Evolutionary conservation across 768 basidiomycete species (phyloP), one percentile per base, ranked within the genome.

Genomic region (Auriscalpium vulgare): DNA sequence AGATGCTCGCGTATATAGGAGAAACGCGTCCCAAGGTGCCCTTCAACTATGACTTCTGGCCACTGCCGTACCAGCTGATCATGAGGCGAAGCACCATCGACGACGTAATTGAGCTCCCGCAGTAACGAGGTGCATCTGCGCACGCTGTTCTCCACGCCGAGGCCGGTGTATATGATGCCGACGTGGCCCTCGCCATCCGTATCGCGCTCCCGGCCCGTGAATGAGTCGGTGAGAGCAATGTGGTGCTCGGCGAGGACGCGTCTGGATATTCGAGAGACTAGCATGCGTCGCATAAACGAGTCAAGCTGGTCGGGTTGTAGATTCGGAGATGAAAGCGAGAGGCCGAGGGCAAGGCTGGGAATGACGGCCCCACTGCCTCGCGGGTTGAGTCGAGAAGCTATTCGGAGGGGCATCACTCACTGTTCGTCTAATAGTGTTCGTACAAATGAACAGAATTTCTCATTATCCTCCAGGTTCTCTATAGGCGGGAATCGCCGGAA

Each of bases 161-260:
- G 70, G 2, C 79, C 80, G 1, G 91, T 92, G 62, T 83, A 86
- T 49, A 95, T 93, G 55, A 95, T 85, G 6, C 92, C 92, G 17
- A 95, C 90, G 65, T 87, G 83, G 8, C 78, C 66, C 6, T 67
- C 60, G 17, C 58, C 56, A 16, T 68, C 62, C 46, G 66, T 67
- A 47, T 77, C 70, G 59, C 57, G 55, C 54, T 64, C 62, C 68
- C 55, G 69, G 17, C 58, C 59, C 37, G 70, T 68, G 56, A 82
- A 74, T 29, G 77, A 79, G 55, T 80, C 76, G 8, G 91, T 87
- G 6, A 95, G 75, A 1, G 90, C 87, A 53, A 94, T 81, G 62
- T 95, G 92, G 62, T 95, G 92, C 66, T 94, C 90, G 4, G 84
- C 88, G 21, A 95, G 78, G 36, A 95, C 93, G 36, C 92, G 83